phyloP scores from a whole-genome alignment of 2,329 filamentous ascomycete genomes.

The Claviceps spartinae region DNA sequence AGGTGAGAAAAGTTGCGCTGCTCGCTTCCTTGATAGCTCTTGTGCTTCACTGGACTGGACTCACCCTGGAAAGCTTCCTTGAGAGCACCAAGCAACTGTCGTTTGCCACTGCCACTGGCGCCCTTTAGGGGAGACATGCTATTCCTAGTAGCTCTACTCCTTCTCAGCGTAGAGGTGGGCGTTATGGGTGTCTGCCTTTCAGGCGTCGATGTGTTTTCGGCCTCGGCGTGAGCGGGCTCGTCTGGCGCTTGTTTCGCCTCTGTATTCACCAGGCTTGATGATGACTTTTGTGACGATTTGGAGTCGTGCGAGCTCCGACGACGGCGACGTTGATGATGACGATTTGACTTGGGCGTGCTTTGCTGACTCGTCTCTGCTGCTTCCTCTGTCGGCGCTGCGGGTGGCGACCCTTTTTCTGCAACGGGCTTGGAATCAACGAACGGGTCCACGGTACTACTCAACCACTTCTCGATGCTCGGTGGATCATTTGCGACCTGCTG shows the following conservation, averaged over 20 bases:
- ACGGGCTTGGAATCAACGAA: slow-evolving; percentile 34
- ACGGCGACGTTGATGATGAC: neutral
- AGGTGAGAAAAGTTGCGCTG: slow-evolving; percentile 19
- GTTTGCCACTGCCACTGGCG: slow-evolving; percentile 28
- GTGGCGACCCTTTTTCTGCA: neutral
- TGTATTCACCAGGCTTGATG: neutral
- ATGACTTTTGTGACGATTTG: neutral
- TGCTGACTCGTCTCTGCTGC: neutral
- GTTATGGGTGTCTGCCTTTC: slow-evolving; percentile 18
- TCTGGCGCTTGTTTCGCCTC: slow-evolving; percentile 5
- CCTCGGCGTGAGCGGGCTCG: neutral
- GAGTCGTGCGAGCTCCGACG: slow-evolving; percentile 2
- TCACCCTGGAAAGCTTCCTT: slow-evolving; percentile 51
- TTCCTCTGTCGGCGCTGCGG: neutral
- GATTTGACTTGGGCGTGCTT: neutral
- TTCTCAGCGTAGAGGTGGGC: slow-evolving; percentile 31
- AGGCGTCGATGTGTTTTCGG: slow-evolving; percentile 10
- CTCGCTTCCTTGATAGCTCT: slow-evolving; percentile 35
- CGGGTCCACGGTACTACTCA: slow-evolving; percentile 48
- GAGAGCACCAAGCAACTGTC: slow-evolving; percentile 42
- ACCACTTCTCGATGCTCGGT: slow-evolving; percentile 52
- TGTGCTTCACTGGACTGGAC: slow-evolving; percentile 34
- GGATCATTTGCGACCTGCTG: slow-evolving; percentile 39
- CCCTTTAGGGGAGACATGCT: slow-evolving; percentile 35
- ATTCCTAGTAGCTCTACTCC: slow-evolving; percentile 41